phyloP scores from a whole-genome alignment of 306 rosid species.

The Ceratonia siliqua region DNA sequence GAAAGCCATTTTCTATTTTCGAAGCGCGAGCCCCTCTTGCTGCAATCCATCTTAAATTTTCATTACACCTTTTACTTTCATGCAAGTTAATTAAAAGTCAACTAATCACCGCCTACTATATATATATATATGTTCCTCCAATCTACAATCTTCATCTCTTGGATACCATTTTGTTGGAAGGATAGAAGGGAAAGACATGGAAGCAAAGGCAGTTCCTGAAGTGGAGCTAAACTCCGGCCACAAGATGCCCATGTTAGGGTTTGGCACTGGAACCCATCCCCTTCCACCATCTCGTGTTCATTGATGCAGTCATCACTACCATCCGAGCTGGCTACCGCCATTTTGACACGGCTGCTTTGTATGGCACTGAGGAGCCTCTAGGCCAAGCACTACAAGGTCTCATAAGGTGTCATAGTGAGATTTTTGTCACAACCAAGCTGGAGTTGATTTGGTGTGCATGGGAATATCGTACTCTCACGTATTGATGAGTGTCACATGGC shows the following conservation, averaged over 20 bases:
- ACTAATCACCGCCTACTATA: not conserved
- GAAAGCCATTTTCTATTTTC: too few relatives aligned
- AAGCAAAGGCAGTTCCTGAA: conserved; percentile 23
- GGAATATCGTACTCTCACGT: too few relatives aligned
- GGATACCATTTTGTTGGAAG: not conserved
- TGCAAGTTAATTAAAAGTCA: not conserved
- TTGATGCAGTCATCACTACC: conserved; percentile 28
- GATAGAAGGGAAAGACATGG: not conserved
- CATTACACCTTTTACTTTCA: not conserved
- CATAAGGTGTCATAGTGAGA: conserved; percentile 42
- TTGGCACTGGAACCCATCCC: conserved; percentile 39
- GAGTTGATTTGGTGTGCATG: too few relatives aligned
- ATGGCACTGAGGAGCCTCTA: conserved; percentile 47
- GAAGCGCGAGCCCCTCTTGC: too few relatives aligned
- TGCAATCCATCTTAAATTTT: too few relatives aligned
- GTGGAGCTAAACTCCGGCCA: conserved; percentile 41
- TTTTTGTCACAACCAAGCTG: conserved; percentile 60
- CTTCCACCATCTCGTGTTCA: conserved; percentile 38
- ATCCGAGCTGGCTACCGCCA: conserved; percentile 43
- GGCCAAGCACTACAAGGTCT: conserved; percentile 48
- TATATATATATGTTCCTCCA: not conserved
- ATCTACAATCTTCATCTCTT: not conserved
- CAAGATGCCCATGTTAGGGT: conserved; percentile 39
- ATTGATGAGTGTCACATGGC: too few relatives aligned
- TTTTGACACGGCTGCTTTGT: conserved; percentile 50